phyloP scores from a whole-genome alignment of 495 filamentous ascomycete species.

The Cenococcum geophilum region DNA sequence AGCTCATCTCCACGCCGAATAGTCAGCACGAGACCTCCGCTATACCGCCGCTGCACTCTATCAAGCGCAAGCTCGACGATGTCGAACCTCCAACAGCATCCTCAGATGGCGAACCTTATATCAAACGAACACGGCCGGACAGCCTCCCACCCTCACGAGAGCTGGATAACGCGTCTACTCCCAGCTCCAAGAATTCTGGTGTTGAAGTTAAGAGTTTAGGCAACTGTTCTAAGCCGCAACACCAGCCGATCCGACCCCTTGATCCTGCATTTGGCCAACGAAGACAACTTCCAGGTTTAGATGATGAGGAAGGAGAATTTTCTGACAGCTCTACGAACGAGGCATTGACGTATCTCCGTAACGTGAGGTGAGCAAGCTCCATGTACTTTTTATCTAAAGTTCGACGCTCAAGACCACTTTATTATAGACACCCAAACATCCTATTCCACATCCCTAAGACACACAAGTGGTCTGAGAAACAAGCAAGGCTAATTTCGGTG shows the following conservation, averaged over 20 bases:
- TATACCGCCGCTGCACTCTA: not conserved
- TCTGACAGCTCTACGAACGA: slow-evolving; percentile 16
- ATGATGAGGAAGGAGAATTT: slow-evolving; percentile 7
- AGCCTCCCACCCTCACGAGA: not conserved
- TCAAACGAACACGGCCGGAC: slow-evolving; percentile 1
- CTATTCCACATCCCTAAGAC: not conserved
- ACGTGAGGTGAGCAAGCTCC: slow-evolving; percentile 27
- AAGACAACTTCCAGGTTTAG: slow-evolving; percentile 7
- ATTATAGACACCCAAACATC: not conserved
- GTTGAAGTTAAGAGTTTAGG: not conserved
- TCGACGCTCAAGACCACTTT: slow-evolving; percentile 1
- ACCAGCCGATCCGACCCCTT: not conserved
- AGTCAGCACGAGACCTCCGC: not conserved
- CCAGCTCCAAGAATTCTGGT: not conserved
- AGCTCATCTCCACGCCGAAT: slow-evolving; percentile 1
- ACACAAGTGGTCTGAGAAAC: not conserved
- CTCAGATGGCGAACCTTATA: slow-evolving; percentile 3
- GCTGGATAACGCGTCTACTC: not conserved
- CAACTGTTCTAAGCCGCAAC: not conserved
- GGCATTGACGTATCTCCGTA: slow-evolving; percentile 28
- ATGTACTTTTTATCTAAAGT: not conserved
- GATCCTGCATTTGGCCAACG: not conserved
- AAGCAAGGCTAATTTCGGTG: slow-evolving; percentile 12
- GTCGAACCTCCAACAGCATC: not conserved
- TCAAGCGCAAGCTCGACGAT: slow-evolving; percentile 17